Percentiles rank a stretch among this genome's conserved stretches.
Conservation (phyloP, 371 early-diverging fungal species). For the Mortierella sp. region DNA sequence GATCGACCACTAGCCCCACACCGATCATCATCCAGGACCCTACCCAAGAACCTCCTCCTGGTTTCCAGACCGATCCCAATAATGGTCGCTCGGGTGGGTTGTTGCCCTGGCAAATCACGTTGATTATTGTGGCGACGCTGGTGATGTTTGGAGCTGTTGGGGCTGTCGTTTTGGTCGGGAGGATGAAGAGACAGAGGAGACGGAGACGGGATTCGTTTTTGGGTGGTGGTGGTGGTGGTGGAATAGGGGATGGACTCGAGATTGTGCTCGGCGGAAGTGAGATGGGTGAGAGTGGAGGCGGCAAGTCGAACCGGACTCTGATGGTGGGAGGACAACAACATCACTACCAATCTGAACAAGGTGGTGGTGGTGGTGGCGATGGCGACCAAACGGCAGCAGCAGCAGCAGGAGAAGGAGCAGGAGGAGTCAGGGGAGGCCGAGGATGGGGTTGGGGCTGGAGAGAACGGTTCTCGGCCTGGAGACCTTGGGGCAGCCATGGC, state of each 20-base stretch:
- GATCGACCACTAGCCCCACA: slow-evolving; percentile 6
- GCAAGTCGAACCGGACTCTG: slow-evolving; percentile 9
- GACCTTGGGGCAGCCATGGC: slow-evolving; percentile 12
- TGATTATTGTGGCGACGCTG: slow-evolving; percentile 35
- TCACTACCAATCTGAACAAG: background rate
- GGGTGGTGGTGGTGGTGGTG: background rate
- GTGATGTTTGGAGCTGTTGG: slow-evolving; percentile 23
- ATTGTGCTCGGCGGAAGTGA: slow-evolving; percentile 16
- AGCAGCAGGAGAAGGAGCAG: background rate
- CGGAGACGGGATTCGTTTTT: background rate
- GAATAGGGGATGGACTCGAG: background rate
- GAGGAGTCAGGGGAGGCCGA: background rate
- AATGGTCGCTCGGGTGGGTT: slow-evolving; percentile 6
- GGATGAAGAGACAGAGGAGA: slow-evolving; percentile 21
- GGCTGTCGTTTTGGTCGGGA: slow-evolving; percentile 16
- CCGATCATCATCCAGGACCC: slow-evolving; percentile 43
- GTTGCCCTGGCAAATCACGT: slow-evolving; percentile 30
- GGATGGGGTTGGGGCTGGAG: slow-evolving; percentile 13
- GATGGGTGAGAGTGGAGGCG: slow-evolving; percentile 12
- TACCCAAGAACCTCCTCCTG: slow-evolving; percentile 27
- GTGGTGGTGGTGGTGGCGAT: background rate
- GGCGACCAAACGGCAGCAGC: background rate
- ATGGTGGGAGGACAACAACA: background rate
- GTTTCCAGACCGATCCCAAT: background rate
- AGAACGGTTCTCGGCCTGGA: slow-evolving; percentile 8